Conservation (phyloP, 495 filamentous ascomycete species). For the Neurospora cerealis region DNA sequence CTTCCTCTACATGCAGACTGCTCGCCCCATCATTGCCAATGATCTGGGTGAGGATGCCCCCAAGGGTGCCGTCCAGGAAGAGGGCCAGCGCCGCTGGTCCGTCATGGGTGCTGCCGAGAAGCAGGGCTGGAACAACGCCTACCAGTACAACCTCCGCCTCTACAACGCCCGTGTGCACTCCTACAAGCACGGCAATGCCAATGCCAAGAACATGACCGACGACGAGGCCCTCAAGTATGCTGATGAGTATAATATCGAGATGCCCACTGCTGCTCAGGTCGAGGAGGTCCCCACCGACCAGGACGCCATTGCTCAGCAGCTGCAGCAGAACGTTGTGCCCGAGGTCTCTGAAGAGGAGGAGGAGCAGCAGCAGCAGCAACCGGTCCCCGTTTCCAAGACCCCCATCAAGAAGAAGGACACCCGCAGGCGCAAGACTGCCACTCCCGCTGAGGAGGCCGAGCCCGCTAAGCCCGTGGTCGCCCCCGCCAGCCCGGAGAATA, state of each 20-base stretch:
- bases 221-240: conserved; percentile 48
- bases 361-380: neutral
- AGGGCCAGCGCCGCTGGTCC: conserved; percentile 75
- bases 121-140: conserved; percentile 62
- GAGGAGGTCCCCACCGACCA: conserved; percentile 48
- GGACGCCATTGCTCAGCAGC: conserved; percentile 46
- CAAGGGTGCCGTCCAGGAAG: conserved; percentile 70
- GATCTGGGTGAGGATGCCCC: conserved; percentile 62
- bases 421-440: conserved; percentile 41
- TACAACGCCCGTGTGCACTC: conserved; percentile 64
- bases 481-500: conserved; percentile 39
- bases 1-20: conserved; percentile 84
- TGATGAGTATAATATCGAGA: conserved; percentile 40
- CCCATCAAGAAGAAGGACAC: conserved; percentile 38
- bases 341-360: conserved; percentile 31
- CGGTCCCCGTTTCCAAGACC: conserved; percentile 29
- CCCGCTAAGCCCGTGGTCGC: conserved; percentile 41
- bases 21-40: conserved; percentile 61
- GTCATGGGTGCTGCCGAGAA: conserved; percentile 64
- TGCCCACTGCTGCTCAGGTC: conserved; percentile 30
- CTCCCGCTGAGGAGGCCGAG: conserved; percentile 40
- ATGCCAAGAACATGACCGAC: conserved; percentile 53
- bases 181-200: conserved; percentile 58
- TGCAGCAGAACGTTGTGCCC: conserved; percentile 35
- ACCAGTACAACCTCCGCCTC: conserved; percentile 62